Percentiles rank a stretch among this genome's conserved stretches.
phyloP scores from a whole-genome alignment of 2,329 filamentous ascomycete genomes.

The Myotisia sp. region DNA sequence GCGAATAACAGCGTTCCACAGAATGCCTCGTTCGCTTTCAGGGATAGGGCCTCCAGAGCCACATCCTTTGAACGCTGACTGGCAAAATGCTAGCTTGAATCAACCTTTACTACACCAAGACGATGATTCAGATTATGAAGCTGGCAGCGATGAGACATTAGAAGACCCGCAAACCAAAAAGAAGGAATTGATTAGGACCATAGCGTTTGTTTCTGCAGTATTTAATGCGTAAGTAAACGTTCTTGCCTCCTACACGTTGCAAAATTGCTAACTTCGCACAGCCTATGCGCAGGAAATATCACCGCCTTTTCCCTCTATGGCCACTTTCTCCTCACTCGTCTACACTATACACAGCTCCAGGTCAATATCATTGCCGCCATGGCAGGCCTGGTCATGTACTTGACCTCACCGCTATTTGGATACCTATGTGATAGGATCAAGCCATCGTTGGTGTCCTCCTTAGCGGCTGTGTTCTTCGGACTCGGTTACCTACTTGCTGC shows the following conservation, averaged over 20 bases:
- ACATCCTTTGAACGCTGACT: too few species aligned
- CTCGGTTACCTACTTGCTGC: conserved; percentile 73
- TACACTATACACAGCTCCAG: conserved; percentile 80
- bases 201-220: conserved; percentile 47
- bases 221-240: conserved; percentile 37
- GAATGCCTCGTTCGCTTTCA: too few species aligned
- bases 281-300: conserved; percentile 76
- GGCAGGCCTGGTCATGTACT: conserved; percentile 76
- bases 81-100: too few species aligned
- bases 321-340: conserved; percentile 68
- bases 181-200: conserved; percentile 38
- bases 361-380: conserved; percentile 83
- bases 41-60: too few species aligned
- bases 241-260: background rate
- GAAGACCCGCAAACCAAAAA: too few species aligned
- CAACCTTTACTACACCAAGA: too few species aligned
- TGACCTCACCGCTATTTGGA: conserved; percentile 79
- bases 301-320: conserved; percentile 91
- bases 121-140: too few species aligned
- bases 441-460: conserved; percentile 59
- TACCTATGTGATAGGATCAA: conserved; percentile 84
- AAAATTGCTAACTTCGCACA: conserved; percentile 15
- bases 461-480: conserved; percentile 62
- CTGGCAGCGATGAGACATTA: too few species aligned
- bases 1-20: too few species aligned